Conservation (phyloP, 495 filamentous ascomycete species). For the Hapsidospora chrysogenum region DNA sequence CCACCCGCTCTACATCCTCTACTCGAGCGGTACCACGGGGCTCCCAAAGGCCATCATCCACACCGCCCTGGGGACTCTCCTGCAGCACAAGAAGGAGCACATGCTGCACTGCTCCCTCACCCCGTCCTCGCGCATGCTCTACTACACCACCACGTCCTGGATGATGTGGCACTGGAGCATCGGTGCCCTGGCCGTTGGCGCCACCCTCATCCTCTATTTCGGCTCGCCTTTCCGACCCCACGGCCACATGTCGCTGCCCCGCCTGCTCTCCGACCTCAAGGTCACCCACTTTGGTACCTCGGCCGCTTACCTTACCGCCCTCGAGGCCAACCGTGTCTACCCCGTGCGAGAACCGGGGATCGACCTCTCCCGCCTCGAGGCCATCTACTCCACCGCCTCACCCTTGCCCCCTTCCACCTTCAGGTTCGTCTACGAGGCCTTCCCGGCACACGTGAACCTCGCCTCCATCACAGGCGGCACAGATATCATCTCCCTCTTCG, state of each 20-base stretch:
- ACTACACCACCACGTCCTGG: conserved; percentile 84
- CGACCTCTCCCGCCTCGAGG: conserved; percentile 41
- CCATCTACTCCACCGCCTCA: conserved; percentile 87
- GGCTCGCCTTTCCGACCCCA: conserved; percentile 65
- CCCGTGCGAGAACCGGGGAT: conserved; percentile 37
- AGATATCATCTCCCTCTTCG: conserved; percentile 89
- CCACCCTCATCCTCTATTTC: conserved; percentile 73
- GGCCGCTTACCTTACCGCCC: conserved; percentile 78
- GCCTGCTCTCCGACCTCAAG: conserved; percentile 21
- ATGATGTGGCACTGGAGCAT: conserved; percentile 99
- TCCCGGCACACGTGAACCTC: conserved; percentile 58
- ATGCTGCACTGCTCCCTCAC: conserved; percentile 64
- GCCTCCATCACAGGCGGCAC: conserved; percentile 81
- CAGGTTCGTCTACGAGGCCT: conserved; percentile 66
- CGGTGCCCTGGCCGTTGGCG: conserved; percentile 61
- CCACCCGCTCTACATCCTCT: conserved; percentile 80
- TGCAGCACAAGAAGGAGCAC: conserved; percentile 94
- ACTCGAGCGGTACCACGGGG: conserved; percentile 76
- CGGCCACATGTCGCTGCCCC: conserved; percentile 22
- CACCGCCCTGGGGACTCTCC: conserved; percentile 67
- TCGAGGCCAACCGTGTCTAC: conserved; percentile 63
- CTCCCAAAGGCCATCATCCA: conserved; percentile 89
- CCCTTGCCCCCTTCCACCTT: conserved; percentile 88
- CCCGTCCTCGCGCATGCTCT: conserved; percentile 37
- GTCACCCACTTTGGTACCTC: conserved; percentile 89